phyloP scores from a whole-genome alignment of 1,284 basidiomycete genomes.

The Fomitopsis pinicola region DNA sequence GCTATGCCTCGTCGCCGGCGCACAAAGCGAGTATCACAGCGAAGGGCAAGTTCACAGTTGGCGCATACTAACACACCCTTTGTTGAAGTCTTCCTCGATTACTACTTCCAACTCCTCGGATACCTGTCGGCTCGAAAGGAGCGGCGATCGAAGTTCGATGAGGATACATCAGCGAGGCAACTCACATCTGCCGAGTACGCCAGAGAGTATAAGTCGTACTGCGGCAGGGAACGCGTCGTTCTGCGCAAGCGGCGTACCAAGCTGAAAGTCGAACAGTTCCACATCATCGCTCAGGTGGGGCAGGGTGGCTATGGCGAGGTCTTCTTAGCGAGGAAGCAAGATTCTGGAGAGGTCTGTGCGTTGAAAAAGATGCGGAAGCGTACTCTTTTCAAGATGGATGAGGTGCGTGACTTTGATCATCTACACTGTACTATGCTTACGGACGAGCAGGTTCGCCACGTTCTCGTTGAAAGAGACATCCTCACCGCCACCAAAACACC shows the following conservation, averaged over 20 bases:
- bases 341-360: constrained; percentile 92
- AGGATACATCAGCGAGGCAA: constrained; percentile 71
- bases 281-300: constrained; percentile 95
- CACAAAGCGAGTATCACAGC: too few species aligned
- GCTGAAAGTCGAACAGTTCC: constrained; percentile 85
- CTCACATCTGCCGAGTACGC: constrained; percentile 62
- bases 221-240: constrained; percentile 86
- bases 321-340: constrained; percentile 87
- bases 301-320: constrained; percentile 98
- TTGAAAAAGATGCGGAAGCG: constrained; percentile 95
- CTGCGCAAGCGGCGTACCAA: constrained; percentile 87
- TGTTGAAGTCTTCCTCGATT: constrained; percentile 82
- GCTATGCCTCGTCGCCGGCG: background rate
- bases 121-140: constrained; percentile 85
- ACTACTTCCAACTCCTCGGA: constrained; percentile 89
- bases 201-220: constrained; percentile 88
- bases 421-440: constrained; percentile 6
- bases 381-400: constrained; percentile 95
- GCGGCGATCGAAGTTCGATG: constrained; percentile 76
- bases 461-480: constrained; percentile 95
- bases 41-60: too few species aligned
- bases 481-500: constrained; percentile 93
- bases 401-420: constrained; percentile 45
- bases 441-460: constrained; percentile 72
- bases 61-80: background rate